These are phyloP conservation scores for Fusarium xylarioides DNA, from an alignment of 2,329 filamentous ascomycete species.

Conservation along the genomic window DNA sequence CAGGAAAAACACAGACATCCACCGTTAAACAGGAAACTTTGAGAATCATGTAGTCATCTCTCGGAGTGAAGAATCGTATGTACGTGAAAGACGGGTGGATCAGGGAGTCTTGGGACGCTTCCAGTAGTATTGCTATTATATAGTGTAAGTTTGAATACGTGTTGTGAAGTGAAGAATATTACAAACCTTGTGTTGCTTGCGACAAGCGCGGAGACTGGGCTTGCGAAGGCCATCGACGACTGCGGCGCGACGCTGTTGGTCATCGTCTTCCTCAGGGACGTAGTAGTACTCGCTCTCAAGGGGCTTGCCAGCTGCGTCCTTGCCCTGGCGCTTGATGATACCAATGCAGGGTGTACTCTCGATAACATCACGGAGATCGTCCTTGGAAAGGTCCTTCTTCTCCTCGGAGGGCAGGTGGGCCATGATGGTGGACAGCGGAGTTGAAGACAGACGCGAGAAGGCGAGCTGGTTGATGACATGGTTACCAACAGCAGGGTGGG, in stretches of 20 bases:
- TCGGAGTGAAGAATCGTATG: slow-evolving; percentile 12
- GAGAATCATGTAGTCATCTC: slow-evolving; percentile 16
- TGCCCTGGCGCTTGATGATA: slow-evolving; percentile 88
- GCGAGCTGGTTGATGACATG: slow-evolving; percentile 96
- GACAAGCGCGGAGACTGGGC: slow-evolving; percentile 86
- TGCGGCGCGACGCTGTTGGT: slow-evolving; percentile 79
- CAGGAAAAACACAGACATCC: slow-evolving; percentile 35
- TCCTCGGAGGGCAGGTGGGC: slow-evolving; percentile 79
- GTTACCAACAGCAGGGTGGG: slow-evolving; percentile 69
- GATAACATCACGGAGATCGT: slow-evolving; percentile 75
- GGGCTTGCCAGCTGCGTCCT: slow-evolving; percentile 92
- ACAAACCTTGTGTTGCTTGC: slow-evolving; percentile 96
- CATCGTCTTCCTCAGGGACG: slow-evolving; percentile 83
- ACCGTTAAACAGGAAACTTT: slow-evolving; percentile 21
- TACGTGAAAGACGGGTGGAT: slow-evolving; percentile 26
- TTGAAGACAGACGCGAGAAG: slow-evolving; percentile 91
- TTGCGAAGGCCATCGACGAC: slow-evolving; percentile 88
- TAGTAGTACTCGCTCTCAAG: slow-evolving; percentile 99
- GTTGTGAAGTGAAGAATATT: not conserved
- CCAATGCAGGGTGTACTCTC: slow-evolving; percentile 82
- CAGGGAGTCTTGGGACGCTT: slow-evolving; percentile 70
- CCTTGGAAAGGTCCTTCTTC: slow-evolving; percentile 66
- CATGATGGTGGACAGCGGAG: slow-evolving; percentile 88
- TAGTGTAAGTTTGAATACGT: slow-evolving; percentile 24
- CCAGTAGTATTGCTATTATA: slow-evolving; percentile 73